These are phyloP conservation scores for Mycena vitilis DNA, from an alignment of 768 basidiomycete genomes.

Conservation along the genomic window DNA sequence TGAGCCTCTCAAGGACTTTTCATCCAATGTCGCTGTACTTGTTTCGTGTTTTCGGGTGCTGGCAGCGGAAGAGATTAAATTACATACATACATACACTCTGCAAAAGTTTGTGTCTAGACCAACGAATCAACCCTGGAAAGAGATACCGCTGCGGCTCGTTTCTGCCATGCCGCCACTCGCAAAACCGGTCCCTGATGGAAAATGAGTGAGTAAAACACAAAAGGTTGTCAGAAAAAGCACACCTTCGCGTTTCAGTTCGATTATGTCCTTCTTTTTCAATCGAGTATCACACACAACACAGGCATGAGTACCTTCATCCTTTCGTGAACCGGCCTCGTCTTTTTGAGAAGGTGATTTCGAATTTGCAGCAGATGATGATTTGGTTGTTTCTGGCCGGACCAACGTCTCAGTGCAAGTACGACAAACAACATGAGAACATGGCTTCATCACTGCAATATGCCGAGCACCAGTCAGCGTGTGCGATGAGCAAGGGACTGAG, in stretches of 20 bases:
- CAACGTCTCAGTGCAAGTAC: constrained; percentile 90
- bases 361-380: not conserved
- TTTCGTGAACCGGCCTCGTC: constrained; percentile 6
- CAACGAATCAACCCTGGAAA: constrained; percentile 69
- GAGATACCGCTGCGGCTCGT: constrained; percentile 80
- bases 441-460: constrained; percentile 74
- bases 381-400: constrained; percentile 72
- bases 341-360: not conserved
- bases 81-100: too few species aligned
- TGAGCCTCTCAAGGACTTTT: too few species aligned
- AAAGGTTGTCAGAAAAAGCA: constrained; percentile 30
- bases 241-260: constrained; percentile 90
- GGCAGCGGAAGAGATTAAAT: too few species aligned
- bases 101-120: too few species aligned
- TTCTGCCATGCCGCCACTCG: constrained; percentile 95
- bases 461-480: not conserved
- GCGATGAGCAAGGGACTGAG: not conserved
- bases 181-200: constrained; percentile 86
- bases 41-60: too few species aligned
- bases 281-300: constrained; percentile 84
- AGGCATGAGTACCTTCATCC: constrained; percentile 51
- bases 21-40: too few species aligned
- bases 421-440: constrained; percentile 93
- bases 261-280: constrained; percentile 80
- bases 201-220: not conserved